Base-by-base conservation (phyloP, 1,139 yeast genomes). In the Zygosaccharomyces pseudobailii region DNA sequence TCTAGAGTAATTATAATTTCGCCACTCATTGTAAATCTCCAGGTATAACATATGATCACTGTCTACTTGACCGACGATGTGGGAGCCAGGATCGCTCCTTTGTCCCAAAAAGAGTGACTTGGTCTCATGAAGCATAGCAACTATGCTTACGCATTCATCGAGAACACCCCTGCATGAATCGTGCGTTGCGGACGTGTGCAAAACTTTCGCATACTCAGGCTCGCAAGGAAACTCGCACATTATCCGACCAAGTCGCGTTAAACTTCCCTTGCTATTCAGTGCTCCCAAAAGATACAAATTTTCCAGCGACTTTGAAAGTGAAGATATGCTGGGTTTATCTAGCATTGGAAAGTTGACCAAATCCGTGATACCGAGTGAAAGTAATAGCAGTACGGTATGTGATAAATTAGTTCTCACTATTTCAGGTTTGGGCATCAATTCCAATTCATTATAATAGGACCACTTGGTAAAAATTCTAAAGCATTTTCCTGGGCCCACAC, bases 401-500 rank as follows among this genome's bases (percentile, higher is more conserved):
- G 88, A 78, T 34, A 92, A 68, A 60, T 92, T 90, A 0, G 90
- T 84, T 40, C 98, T 70, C 42, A 88, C 67, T 10, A 92, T 89
- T 61, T 94, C 99, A 0, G 98, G 97, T 0, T 84, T 79, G 2
- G 96, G 88, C 62, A 84, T 85, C 4, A 75, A 71, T 9, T 87
- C 87, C 46, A 90, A 67, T 57, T 89, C 97, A 58, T 88, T 76
- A 54, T 76, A 73, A 59, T 82, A 92, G 0, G 96, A 82, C 86
- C 92, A 84, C 64, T 87, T 87, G 0, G 98, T 89, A 63, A 78
- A 92, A 23, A 94, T 69, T 42, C 98, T 68, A 63, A 85, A 94
- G 63, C 98, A 92, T 62, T 87, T 88, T 0, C 98, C 98, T 0
- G 97, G 95, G 0, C 95, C 95, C 5, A 88, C 87, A 72, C 98